Percentiles rank a stretch among this genome's conserved stretches.
Conservation (phyloP, 2,329 filamentous ascomycete species). For the Neopestalotiopsis sp. region DNA sequence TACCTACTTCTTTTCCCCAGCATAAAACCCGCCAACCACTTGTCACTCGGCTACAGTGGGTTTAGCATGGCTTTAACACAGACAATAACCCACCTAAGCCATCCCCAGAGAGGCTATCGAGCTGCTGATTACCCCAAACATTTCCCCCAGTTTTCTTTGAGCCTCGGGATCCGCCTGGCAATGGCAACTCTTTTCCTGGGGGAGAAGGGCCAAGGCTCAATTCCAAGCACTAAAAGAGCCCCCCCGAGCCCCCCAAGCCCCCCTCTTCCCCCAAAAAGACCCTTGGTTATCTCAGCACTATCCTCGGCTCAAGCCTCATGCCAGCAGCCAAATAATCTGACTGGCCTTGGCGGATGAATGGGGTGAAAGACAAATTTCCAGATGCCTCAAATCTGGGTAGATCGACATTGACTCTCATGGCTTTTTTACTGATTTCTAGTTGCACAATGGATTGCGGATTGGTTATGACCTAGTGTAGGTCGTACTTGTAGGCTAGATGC, state of each 20-base stretch:
- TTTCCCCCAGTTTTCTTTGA: not conserved
- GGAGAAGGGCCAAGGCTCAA: not conserved
- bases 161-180: conserved; percentile 18
- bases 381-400: no score
- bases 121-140: not conserved
- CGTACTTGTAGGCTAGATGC: no score
- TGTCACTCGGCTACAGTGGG: conserved; percentile 12
- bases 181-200: conserved; percentile 13
- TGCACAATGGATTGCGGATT: no score
- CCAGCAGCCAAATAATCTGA: not conserved
- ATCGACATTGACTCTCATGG: no score
- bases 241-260: no score
- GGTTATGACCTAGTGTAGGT: no score
- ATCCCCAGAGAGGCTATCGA: not conserved
- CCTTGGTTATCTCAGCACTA: not conserved
- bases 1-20: not conserved
- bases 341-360: not conserved
- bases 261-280: not conserved
- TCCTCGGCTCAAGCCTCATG: not conserved
- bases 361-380: no score
- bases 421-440: no score
- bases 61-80: conserved; percentile 8
- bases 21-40: conserved; percentile 4
- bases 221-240: not conserved
- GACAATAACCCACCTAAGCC: not conserved